Base-by-base conservation (phyloP, 768 basidiomycete species). In the Lentinula detonsa region DNA sequence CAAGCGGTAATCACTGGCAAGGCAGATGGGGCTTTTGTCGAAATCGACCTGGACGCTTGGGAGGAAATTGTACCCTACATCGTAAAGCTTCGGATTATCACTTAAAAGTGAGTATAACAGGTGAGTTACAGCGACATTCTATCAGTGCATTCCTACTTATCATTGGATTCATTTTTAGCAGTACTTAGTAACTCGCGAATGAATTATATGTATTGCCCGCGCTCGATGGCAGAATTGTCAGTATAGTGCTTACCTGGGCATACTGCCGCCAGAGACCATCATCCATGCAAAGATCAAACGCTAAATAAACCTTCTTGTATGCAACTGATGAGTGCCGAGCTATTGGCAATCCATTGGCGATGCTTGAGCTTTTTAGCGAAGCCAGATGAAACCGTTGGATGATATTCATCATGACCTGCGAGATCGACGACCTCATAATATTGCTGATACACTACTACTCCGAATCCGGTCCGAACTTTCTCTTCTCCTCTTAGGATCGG, bases 1-100 rank as follows among this genome's bases (percentile, higher is more conserved):
- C 66, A 73, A 57, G 66, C 57, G 71, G 71, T 62, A 60, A 58
- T 71, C 34, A 68, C 66, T 10, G 69, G 66, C 31, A 28, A 34
- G 35, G 15, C 34, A n/a, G 46, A 49, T 28, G 62, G 68, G 5
- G 56, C 62, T 37, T 75, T 67, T 61, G 69, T 74, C 13, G 64
- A 65, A 21, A 45, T 65, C n/a, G 75, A 75, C 57, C 57, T 74
- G 65, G 74, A 76, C 63, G 69, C 72, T 51, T 74, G 75, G 74
- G 75, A 75, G 63, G 75, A 76, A 61, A 62, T 74, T 31, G 70
- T 72, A 15, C 66, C 66, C 28, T 65, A 69, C 52, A 71, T 75
- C 48, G 61, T 66, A 48, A 66, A 62, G 63, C 61, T 74, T 57
- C 65, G 63, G 16, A 50, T 64, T 21, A 62, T 53, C 16, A 64